Evolutionary conservation across 2,329 filamentous ascomycete genomes (phyloP), one percentile per base, ranked within the genome.

Genomic region (Colletotrichum liriopes): DNA sequence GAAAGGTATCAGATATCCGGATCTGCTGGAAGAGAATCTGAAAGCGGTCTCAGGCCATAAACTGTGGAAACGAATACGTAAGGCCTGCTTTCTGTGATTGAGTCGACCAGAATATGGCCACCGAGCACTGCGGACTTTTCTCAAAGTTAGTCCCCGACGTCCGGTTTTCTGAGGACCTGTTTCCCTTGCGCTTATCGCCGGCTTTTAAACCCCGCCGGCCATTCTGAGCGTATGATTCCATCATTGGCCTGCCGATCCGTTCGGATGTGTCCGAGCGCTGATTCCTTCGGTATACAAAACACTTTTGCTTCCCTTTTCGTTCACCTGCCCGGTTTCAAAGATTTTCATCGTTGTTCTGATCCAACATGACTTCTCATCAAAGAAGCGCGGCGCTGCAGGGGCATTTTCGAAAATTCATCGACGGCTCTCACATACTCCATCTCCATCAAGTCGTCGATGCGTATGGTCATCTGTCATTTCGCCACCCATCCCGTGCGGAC

Each of bases 381-480:
- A 8, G 3, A 14, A 54, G 16, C 23, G 35, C 11, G 5, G 37
- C 23, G 2, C 23, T 54, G 12, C 61, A 51, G 2, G 23, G 6
- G 6, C 35, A 52, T n/a, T 43, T 35, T 32, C 56, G 74, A 12
- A 76, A 74, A 32, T 74, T 87, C 43, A 84, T 88, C 29, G 81
- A 81, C 5, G 86, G 84, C 47, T 83, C 82, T 71, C 87, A 88
- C 76, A 89, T 89, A 62, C 84, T 90, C 1, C 85, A 89, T 77
- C 77, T 86, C 67, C 81, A 89, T 60, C 80, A 80, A 58, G 81
- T 89, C 9, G 76, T 90, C 45, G 88, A 89, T 69, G 87, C 85
- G 0, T 90, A 86, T 75, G 87, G 88, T 23, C 88, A 90, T 74
- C 80, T 90, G 16, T 88, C 87, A 2, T 81, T 88, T 26, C 83